These are phyloP conservation scores for Polychaeton citri DNA, from an alignment of 2,329 filamentous ascomycete genomes.

Conservation along the genomic window DNA sequence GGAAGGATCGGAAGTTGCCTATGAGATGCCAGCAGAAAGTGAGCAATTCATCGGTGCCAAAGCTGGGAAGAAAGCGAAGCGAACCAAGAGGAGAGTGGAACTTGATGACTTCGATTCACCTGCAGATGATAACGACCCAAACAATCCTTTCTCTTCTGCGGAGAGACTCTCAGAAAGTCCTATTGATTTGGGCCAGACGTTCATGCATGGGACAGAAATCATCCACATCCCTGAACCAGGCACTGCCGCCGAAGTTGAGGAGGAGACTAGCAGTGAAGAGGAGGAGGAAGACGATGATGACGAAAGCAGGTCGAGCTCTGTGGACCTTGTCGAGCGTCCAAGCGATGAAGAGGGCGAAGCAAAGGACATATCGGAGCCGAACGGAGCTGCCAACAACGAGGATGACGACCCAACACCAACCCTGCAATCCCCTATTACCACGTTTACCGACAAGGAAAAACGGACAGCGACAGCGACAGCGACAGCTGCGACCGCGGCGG, in stretches of 20 bases:
- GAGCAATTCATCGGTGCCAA: constrained; percentile 20
- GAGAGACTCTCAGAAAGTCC: constrained; percentile 52
- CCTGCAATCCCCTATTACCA: not conserved
- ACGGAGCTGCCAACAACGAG: constrained; percentile 1
- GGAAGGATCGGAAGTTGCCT: constrained; percentile 22
- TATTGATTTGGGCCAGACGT: constrained; percentile 42
- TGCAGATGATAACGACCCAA: constrained; percentile 25
- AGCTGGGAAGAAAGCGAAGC: constrained; percentile 41
- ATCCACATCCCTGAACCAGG: constrained; percentile 21
- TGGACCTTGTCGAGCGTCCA: not conserved
- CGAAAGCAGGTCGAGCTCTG: not conserved
- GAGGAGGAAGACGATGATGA: constrained; percentile 5
- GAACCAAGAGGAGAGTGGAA: constrained; percentile 49
- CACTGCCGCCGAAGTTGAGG: not conserved
- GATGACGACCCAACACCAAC: constrained; percentile 3
- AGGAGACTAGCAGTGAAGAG: constrained; percentile 5
- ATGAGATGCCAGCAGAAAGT: constrained; percentile 17
- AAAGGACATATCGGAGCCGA: constrained; percentile 2
- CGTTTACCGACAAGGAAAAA: not conserved
- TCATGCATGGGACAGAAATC: constrained; percentile 25
- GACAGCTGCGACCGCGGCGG: constrained; percentile 2
- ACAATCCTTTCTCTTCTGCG: constrained; percentile 29
- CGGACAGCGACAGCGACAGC: constrained; percentile 2
- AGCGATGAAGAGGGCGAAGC: constrained; percentile 11
- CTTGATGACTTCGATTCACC: constrained; percentile 58